These are phyloP conservation scores for Colletotrichum phormii DNA, from an alignment of 2,329 filamentous ascomycete species.

Conservation along the genomic window DNA sequence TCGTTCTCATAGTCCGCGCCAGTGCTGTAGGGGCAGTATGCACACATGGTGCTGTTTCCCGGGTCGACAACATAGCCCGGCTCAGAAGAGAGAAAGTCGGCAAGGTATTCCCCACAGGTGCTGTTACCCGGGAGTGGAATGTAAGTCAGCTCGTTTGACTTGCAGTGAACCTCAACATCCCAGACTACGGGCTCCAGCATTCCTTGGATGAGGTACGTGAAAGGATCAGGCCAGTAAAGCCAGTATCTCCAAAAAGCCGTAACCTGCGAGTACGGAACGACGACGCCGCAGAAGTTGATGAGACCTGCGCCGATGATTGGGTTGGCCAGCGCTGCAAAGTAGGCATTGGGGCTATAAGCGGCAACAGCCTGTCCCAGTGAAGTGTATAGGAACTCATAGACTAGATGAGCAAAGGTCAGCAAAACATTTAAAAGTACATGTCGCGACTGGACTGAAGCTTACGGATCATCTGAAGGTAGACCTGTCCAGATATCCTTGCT, in stretches of 20 bases:
- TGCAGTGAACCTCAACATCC: constrained; percentile 51
- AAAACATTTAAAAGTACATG: neutral
- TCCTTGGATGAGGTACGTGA: constrained; percentile 54
- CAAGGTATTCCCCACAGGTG: constrained; percentile 12
- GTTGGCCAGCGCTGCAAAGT: constrained; percentile 60
- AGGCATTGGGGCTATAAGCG: constrained; percentile 61
- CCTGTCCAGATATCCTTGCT: constrained; percentile 34
- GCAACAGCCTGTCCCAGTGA: constrained; percentile 57
- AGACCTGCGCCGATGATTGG: constrained; percentile 55
- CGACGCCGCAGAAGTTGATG: constrained; percentile 45
- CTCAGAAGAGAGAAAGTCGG: neutral
- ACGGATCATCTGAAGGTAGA: constrained; percentile 42
- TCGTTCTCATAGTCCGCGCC: constrained; percentile 37
- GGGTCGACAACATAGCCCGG: constrained; percentile 6
- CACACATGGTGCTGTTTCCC: constrained; percentile 12
- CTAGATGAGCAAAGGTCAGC: neutral
- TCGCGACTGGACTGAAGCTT: constrained; percentile 40
- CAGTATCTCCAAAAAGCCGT: constrained; percentile 43
- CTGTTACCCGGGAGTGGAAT: neutral
- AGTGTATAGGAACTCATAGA: constrained; percentile 55
- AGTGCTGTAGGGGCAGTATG: constrained; percentile 36
- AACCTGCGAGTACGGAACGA: constrained; percentile 40
- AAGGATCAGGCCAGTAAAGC: constrained; percentile 57
- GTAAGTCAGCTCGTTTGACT: constrained; percentile 43
- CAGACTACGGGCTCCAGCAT: constrained; percentile 50